These are phyloP conservation scores for Aspergillus spinulosporus DNA, from an alignment of 2,329 filamentous ascomycete genomes.

Conservation along the genomic window DNA sequence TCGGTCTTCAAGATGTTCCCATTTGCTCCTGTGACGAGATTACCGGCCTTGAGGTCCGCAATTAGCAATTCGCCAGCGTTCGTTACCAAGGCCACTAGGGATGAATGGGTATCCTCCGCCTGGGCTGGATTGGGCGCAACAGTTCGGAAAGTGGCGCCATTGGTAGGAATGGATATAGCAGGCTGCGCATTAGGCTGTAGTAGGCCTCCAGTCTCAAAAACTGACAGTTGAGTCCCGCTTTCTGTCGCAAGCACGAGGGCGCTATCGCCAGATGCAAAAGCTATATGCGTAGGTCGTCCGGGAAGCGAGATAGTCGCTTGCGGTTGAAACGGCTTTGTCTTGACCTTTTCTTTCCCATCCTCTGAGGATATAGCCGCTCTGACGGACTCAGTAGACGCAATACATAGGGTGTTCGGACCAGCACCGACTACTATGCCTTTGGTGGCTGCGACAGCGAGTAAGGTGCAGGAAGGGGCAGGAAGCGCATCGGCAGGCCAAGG, in stretches of 20 bases:
- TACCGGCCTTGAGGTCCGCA: conserved; percentile 71
- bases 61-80: conserved; percentile 78
- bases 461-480: conserved; percentile 74
- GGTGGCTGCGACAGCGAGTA: conserved; percentile 78
- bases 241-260: conserved; percentile 82
- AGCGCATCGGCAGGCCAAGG: conserved; percentile 70
- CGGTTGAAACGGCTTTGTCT: conserved; percentile 70
- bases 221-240: conserved; percentile 74
- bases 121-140: conserved; percentile 77
- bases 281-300: conserved; percentile 78
- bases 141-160: conserved; percentile 69
- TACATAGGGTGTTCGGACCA: conserved; percentile 73
- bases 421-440: conserved; percentile 84
- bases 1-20: conserved; percentile 69
- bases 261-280: conserved; percentile 86
- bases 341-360: conserved; percentile 56
- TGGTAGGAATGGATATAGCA: conserved; percentile 74
- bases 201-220: conserved; percentile 74
- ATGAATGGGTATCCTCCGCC: conserved; percentile 53
- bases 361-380: conserved; percentile 70
- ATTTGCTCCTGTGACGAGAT: conserved; percentile 58
- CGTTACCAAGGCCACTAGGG: conserved; percentile 78
- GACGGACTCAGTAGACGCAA: conserved; percentile 75
- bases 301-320: conserved; percentile 72
- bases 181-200: conserved; percentile 66